phyloP scores from a whole-genome alignment of 306 rosid genomes.

The Prunus persica region Prunus_persica_NCBIv2 NC_034011.1:2516501-2517000 shows the following conservation, averaged over 20 bases:
- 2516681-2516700: not conserved
- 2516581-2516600: not conserved
- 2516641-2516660: not conserved
- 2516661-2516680: not conserved
- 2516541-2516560: conserved; percentile 21
- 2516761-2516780: conserved; percentile 14
- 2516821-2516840: conserved; percentile 10
- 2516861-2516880: not conserved
- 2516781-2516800: conserved; percentile 8
- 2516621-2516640: no score
- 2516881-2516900: not conserved
- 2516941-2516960: not conserved
- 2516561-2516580: not conserved
- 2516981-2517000: not conserved
- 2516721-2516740: not conserved
- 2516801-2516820: conserved; percentile 16
- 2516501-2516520: conserved; percentile 30
- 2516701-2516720: not conserved
- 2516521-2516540: conserved; percentile 13
- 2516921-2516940: no score
- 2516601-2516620: not conserved
- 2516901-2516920: not conserved
- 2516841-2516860: not conserved
- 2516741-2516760: conserved; percentile 20
- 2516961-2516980: not conserved